These are phyloP conservation scores for Salix arbutifolia DNA, from an alignment of 345 rosid species.

Conservation along the genomic window DNA sequence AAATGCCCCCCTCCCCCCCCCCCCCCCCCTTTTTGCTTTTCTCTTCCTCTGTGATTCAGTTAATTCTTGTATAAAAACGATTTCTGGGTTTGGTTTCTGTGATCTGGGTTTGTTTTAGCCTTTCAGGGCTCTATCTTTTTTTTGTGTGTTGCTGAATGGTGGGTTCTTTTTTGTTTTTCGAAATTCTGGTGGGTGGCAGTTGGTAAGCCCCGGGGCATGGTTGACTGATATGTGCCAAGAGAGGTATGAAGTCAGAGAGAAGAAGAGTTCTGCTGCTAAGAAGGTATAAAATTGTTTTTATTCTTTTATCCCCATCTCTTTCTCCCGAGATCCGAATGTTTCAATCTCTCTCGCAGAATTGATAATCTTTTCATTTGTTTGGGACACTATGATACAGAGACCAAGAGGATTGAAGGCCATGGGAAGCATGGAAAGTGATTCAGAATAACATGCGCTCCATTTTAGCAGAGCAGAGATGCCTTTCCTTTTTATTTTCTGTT, in stretches of 20 bases:
- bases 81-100: background rate
- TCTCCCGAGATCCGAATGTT: background rate
- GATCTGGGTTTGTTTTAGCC: slow-evolving; percentile 4
- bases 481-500: slow-evolving; percentile 6
- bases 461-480: slow-evolving; percentile 21
- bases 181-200: slow-evolving; percentile 39
- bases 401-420: slow-evolving; percentile 73
- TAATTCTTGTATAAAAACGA: background rate
- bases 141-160: background rate
- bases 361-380: background rate
- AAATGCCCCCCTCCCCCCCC: background rate
- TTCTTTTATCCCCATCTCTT: background rate
- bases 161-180: background rate
- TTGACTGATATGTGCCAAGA: slow-evolving; percentile 74
- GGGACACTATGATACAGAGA: slow-evolving; percentile 38
- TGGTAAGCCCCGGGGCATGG: slow-evolving; percentile 81
- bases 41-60: background rate
- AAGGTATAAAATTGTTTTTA: slow-evolving; percentile 36
- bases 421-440: slow-evolving; percentile 71
- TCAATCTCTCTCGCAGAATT: background rate
- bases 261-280: slow-evolving; percentile 46
- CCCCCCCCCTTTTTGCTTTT: background rate
- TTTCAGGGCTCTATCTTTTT: background rate
- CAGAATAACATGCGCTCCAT: slow-evolving; percentile 33
- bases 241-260: slow-evolving; percentile 77